Conservation (phyloP, 106 monocot genomes). For the Dactylorhiza incarnata region DNA sequence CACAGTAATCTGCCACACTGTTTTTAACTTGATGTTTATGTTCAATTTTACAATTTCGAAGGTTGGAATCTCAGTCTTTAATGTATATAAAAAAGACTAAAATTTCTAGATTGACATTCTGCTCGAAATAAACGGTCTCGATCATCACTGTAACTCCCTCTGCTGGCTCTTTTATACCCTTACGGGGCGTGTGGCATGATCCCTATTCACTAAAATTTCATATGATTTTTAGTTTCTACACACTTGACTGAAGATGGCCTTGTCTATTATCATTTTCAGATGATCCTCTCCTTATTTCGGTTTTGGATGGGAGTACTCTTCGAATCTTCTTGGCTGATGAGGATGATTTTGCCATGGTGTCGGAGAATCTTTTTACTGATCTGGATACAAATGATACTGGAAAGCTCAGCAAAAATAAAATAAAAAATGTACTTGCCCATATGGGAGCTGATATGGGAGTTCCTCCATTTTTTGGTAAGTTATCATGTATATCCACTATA, state of each 20-base stretch:
- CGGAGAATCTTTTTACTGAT: conserved; percentile 48
- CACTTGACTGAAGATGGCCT: not conserved
- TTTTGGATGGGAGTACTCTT: conserved; percentile 43
- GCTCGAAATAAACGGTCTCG: too few species aligned
- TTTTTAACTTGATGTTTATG: too few species aligned
- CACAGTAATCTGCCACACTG: too few species aligned
- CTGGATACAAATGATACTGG: conserved; percentile 37
- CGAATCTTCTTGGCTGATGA: conserved; percentile 42
- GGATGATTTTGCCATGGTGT: conserved; percentile 65
- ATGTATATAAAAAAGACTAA: too few species aligned
- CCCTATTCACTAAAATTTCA: too few species aligned
- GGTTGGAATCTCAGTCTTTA: too few species aligned
- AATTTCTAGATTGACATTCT: too few species aligned
- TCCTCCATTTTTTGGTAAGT: conserved; percentile 42
- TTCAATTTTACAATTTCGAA: too few species aligned
- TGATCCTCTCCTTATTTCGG: conserved; percentile 42
- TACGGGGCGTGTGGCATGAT: too few species aligned
- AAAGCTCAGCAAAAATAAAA: conserved; percentile 32
- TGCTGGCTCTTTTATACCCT: too few species aligned
- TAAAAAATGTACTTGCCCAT: conserved; percentile 29
- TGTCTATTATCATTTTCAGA: conserved; percentile 18
- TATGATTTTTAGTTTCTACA: not conserved
- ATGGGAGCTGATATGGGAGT: conserved; percentile 48
- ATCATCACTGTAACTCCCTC: too few species aligned
- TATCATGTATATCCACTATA: not conserved